Percentiles rank a stretch among this genome's conserved stretches.
phyloP scores from a whole-genome alignment of 2,329 filamentous ascomycete genomes.

The Aspergillus floridensis region DNA sequence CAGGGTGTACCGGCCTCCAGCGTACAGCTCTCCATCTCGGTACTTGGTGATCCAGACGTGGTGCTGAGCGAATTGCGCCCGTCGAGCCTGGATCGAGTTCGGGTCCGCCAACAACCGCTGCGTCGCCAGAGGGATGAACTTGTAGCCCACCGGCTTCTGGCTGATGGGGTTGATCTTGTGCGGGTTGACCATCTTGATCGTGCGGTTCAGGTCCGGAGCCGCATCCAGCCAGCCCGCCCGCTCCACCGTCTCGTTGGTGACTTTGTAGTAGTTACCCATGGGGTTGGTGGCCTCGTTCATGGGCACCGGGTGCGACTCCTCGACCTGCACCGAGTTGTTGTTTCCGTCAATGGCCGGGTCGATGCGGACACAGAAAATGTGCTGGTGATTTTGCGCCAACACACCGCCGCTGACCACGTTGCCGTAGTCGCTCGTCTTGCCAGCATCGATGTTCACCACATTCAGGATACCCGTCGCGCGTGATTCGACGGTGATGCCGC shows the following conservation, averaged over 20 bases:
- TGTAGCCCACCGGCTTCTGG: constrained; percentile 54
- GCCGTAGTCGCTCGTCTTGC: constrained; percentile 61
- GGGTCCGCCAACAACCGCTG: constrained; percentile 57
- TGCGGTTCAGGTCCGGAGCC: constrained; percentile 44
- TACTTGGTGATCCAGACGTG: constrained; percentile 56
- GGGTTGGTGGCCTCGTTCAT: constrained; percentile 53
- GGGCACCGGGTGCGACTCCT: constrained; percentile 59
- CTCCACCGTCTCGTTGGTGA: constrained; percentile 47
- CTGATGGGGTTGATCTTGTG: constrained; percentile 54
- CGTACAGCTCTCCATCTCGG: constrained; percentile 52
- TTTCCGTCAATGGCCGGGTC: constrained; percentile 59
- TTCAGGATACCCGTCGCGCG: constrained; percentile 67
- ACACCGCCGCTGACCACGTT: constrained; percentile 66
- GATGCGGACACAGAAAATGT: constrained; percentile 68
- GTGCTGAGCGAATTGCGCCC: constrained; percentile 56
- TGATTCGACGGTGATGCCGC: constrained; percentile 62
- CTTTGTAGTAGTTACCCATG: constrained; percentile 52
- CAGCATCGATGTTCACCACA: constrained; percentile 61
- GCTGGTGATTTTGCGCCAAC: constrained; percentile 68
- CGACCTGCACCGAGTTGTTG: constrained; percentile 54
- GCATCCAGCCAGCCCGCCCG: constrained; percentile 50
- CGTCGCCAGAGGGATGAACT: constrained; percentile 55
- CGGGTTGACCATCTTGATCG: constrained; percentile 59
- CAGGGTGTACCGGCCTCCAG: constrained; percentile 56
- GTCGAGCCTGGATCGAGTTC: constrained; percentile 50